Evolutionary conservation across 352 stramenopile species (phyloP).

Genomic region (Phytophthora pinifolia): DNA sequence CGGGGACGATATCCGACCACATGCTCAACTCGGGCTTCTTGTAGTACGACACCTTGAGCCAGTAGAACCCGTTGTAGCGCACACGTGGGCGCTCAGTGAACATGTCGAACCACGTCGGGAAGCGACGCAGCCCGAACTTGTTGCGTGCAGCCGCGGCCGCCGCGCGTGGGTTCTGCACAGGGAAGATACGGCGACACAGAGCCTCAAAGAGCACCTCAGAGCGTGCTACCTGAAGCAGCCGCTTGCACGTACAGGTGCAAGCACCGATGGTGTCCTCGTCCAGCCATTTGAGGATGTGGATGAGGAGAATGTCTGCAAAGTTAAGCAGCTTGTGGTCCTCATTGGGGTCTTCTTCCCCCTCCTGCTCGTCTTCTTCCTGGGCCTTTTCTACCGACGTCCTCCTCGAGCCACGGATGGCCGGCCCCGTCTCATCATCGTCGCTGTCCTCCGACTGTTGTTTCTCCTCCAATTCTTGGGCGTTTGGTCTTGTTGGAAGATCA

Average conservation of each 20-base stretch:
- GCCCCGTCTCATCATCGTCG: slow-evolving; percentile 12
- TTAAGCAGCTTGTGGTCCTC: slow-evolving; percentile 54
- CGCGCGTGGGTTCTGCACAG: slow-evolving; percentile 53
- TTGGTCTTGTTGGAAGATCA: slow-evolving; percentile 6
- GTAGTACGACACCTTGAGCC: slow-evolving; percentile 77
- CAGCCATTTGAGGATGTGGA: slow-evolving; percentile 69
- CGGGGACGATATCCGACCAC: slow-evolving; percentile 70
- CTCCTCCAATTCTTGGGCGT: slow-evolving; percentile 11
- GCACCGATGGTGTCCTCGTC: slow-evolving; percentile 72
- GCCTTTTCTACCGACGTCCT: background rate
- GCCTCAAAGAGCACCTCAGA: slow-evolving; percentile 66
- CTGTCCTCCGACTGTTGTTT: slow-evolving; percentile 26
- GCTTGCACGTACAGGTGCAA: slow-evolving; percentile 56
- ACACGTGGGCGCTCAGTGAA: slow-evolving; percentile 66
- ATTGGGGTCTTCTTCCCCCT: slow-evolving; percentile 31
- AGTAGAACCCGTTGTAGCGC: slow-evolving; percentile 83
- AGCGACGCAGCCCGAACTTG: slow-evolving; percentile 64
- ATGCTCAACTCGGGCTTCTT: slow-evolving; percentile 87
- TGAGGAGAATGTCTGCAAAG: slow-evolving; percentile 63
- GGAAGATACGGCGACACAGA: slow-evolving; percentile 73
- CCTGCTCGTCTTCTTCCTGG: slow-evolving; percentile 13
- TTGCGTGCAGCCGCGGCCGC: slow-evolving; percentile 42
- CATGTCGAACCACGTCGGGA: slow-evolving; percentile 74
- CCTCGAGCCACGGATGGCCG: background rate
- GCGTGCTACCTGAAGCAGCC: slow-evolving; percentile 49